A percentile compares a stretch with the other conserved stretches of the same genome.
Conservation (phyloP, 768 basidiomycete species). For the Leucogyrophana mollusca region DNA sequence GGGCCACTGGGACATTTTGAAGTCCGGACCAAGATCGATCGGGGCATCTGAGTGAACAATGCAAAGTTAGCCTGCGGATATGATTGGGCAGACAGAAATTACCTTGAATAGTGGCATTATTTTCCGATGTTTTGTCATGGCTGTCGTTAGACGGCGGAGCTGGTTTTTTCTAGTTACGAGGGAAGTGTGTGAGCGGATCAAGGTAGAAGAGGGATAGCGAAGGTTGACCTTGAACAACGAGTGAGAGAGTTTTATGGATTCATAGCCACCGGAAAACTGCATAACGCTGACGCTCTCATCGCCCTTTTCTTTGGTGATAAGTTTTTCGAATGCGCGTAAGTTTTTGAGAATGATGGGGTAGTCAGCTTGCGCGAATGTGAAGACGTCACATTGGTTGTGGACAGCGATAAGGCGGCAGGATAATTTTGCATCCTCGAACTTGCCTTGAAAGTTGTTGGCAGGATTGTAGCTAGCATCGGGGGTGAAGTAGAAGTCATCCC, state of each 20-base stretch:
- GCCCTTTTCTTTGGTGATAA: background rate
- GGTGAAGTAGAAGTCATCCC: constrained; percentile 4
- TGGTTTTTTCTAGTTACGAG: background rate
- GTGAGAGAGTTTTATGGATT: constrained; percentile 1
- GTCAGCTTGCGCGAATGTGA: background rate
- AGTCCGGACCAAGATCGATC: background rate
- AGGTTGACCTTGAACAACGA: background rate
- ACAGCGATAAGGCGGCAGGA: background rate
- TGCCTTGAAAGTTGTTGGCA: background rate
- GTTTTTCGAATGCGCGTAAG: background rate
- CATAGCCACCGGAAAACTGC: background rate
- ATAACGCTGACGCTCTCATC: background rate
- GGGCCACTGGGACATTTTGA: background rate
- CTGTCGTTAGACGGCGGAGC: background rate
- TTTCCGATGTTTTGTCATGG: background rate
- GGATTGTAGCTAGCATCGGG: constrained; percentile 1
- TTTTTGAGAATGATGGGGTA: background rate
- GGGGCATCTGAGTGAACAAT: background rate
- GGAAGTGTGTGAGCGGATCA: too few species aligned
- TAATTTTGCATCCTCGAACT: background rate
- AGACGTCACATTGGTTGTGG: background rate
- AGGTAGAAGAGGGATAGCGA: background rate
- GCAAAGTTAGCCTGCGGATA: too few species aligned
- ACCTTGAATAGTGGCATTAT: background rate
- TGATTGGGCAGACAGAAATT: too few species aligned